Conservation (phyloP, 345 rosid genomes). For the Eucalyptus sp. region DNA sequence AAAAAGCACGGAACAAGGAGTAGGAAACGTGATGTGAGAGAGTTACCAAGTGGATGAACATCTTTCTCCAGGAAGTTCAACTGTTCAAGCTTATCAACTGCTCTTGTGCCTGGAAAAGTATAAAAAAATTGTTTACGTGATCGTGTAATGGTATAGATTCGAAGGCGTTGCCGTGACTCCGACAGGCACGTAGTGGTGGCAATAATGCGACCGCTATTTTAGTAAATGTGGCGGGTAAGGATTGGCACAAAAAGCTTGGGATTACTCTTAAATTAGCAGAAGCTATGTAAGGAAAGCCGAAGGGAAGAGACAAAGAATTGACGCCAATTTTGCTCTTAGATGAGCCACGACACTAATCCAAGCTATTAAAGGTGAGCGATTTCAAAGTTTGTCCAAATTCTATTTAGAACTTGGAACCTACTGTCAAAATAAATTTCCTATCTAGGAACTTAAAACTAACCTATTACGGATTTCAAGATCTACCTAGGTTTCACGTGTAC, state of each 20-base stretch:
- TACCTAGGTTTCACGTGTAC: too few relatives aligned
- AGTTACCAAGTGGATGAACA: neutral
- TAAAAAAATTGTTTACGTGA: neutral
- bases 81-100: neutral
- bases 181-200: neutral
- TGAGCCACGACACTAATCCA: neutral
- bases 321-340: rapidly evolving
- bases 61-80: neutral
- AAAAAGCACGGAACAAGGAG: neutral
- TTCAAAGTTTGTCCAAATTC: too few relatives aligned
- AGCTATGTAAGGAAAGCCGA: neutral
- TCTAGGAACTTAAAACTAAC: rapidly evolving
- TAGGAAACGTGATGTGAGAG: neutral
- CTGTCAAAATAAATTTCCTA: rapidly evolving
- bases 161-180: neutral
- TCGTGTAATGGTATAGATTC: neutral
- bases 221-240: neutral
- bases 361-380: rapidly evolving
- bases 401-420: rapidly evolving
- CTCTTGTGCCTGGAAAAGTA: rapidly evolving
- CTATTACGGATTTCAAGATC: rapidly evolving
- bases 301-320: neutral
- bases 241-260: too few relatives aligned
- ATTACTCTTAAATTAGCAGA: neutral
- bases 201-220: neutral